A percentile compares a stretch with the other conserved stretches of the same genome.
Conservation (phyloP, 768 basidiomycete species). For the Lactifluus pinguis region DNA sequence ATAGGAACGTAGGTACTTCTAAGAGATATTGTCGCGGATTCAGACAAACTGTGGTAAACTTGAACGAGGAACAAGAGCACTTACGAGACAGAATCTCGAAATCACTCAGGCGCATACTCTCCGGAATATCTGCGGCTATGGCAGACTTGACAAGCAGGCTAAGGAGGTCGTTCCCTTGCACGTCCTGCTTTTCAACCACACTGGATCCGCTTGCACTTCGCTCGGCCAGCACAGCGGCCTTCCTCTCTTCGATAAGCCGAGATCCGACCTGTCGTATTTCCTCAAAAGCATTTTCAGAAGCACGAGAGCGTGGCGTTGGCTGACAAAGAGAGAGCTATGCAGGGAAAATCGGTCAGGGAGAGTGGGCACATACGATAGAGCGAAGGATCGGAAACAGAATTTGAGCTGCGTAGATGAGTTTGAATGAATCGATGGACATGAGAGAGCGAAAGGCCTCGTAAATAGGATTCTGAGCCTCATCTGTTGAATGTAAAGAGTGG, state of each 20-base stretch:
- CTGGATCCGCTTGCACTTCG: neutral
- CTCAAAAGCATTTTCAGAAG: slow-evolving; percentile 24
- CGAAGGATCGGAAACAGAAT: slow-evolving; percentile 30
- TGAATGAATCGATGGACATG: slow-evolving; percentile 14
- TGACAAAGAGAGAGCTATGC: slow-evolving; percentile 4
- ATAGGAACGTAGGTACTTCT: slow-evolving; percentile 27
- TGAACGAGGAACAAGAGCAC: neutral
- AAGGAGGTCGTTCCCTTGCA: slow-evolving; percentile 20
- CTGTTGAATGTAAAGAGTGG: slow-evolving; percentile 23
- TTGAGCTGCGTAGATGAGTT: slow-evolving; percentile 27
- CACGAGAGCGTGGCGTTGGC: slow-evolving; percentile 21
- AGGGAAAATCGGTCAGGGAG: too few relatives aligned
- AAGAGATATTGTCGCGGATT: neutral
- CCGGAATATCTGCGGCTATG: slow-evolving; percentile 24
- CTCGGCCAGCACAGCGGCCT: neutral
- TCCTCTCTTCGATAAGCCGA: neutral
- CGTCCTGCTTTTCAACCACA: slow-evolving; percentile 11
- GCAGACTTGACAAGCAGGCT: slow-evolving; percentile 20
- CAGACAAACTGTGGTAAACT: too few relatives aligned
- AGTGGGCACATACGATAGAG: slow-evolving; percentile 28
- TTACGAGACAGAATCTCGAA: slow-evolving; percentile 25
- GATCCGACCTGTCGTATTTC: slow-evolving; percentile 44
- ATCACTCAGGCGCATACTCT: slow-evolving; percentile 23
- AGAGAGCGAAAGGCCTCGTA: slow-evolving; percentile 29
- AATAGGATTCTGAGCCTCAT: slow-evolving; percentile 24